phyloP scores from a whole-genome alignment of 2,329 filamentous ascomycete species.

The Epichloe typhina region DNA sequence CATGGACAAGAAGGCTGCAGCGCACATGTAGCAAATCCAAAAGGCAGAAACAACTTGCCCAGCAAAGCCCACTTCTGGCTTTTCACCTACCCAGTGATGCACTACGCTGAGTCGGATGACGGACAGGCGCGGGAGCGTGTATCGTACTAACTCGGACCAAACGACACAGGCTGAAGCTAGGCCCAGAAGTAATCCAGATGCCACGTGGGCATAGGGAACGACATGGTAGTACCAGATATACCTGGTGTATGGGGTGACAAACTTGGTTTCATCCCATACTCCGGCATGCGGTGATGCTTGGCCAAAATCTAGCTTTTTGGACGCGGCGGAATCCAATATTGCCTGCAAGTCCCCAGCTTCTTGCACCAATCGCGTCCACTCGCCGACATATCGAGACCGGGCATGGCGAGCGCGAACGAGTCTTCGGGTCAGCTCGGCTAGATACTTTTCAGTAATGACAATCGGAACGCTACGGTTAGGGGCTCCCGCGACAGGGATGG shows the following conservation, averaged over 20 bases:
- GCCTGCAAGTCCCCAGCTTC: slow-evolving; percentile 64
- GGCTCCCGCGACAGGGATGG: slow-evolving; percentile 27
- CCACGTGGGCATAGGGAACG: slow-evolving; percentile 53
- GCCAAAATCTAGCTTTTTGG: slow-evolving; percentile 67
- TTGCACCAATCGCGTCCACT: slow-evolving; percentile 71
- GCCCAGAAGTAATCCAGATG: slow-evolving; percentile 53
- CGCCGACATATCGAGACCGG: slow-evolving; percentile 66
- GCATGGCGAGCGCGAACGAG: slow-evolving; percentile 73
- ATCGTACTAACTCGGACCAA: slow-evolving; percentile 88
- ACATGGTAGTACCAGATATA: slow-evolving; percentile 65
- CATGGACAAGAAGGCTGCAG: slow-evolving; percentile 74
- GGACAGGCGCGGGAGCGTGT: slow-evolving; percentile 64
- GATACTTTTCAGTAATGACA: slow-evolving; percentile 83
- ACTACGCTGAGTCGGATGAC: slow-evolving; percentile 53
- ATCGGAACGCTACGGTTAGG: slow-evolving; percentile 47
- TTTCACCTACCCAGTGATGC: slow-evolving; percentile 59
- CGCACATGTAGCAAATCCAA: slow-evolving; percentile 96
- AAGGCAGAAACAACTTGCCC: slow-evolving; percentile 72
- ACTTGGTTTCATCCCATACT: slow-evolving; percentile 37
- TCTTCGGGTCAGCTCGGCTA: slow-evolving; percentile 77
- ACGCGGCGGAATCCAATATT: slow-evolving; percentile 71
- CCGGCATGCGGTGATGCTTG: slow-evolving; percentile 41
- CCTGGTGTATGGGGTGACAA: slow-evolving; percentile 70
- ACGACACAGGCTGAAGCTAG: slow-evolving; percentile 71
- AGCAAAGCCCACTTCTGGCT: slow-evolving; percentile 68